phyloP scores from a whole-genome alignment of 441 rosid genomes.

The Hypseocharis bilobata region DNA sequence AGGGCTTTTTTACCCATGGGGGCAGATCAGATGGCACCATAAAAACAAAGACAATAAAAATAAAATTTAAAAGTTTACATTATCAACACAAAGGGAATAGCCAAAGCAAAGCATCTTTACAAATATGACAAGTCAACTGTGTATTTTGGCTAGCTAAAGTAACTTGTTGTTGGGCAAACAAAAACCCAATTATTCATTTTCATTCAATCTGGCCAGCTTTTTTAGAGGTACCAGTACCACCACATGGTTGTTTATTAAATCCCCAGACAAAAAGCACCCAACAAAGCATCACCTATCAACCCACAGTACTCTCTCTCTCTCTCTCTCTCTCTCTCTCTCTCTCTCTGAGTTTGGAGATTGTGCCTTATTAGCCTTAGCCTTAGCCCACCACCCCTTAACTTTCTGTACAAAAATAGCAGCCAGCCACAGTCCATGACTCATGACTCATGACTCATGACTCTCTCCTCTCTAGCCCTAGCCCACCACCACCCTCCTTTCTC shows the following conservation, averaged over 20 bases:
- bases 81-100: no score
- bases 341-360: slow-evolving; percentile 12
- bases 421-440: no score
- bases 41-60: no score
- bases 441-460: no score
- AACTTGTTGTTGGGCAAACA: slow-evolving; percentile 20
- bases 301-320: neutral
- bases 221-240: neutral
- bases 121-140: slow-evolving; percentile 30
- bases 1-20: no score
- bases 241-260: neutral
- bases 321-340: neutral
- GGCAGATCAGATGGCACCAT: no score
- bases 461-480: no score
- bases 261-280: slow-evolving; percentile 18
- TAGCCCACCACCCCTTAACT: no score
- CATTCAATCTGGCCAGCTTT: slow-evolving; percentile 11
- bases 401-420: no score
- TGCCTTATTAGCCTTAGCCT: no score
- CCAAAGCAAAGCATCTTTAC: slow-evolving; percentile 18
- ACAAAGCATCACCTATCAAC: slow-evolving; percentile 3
- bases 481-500: slow-evolving; percentile 2
- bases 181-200: neutral
- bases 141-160: neutral
- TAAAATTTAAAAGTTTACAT: no score